A percentile compares a stretch with the other conserved stretches of the same genome.
phyloP scores from a whole-genome alignment of 768 basidiomycete genomes.

The Trichaptum fuscoviolaceum region DNA sequence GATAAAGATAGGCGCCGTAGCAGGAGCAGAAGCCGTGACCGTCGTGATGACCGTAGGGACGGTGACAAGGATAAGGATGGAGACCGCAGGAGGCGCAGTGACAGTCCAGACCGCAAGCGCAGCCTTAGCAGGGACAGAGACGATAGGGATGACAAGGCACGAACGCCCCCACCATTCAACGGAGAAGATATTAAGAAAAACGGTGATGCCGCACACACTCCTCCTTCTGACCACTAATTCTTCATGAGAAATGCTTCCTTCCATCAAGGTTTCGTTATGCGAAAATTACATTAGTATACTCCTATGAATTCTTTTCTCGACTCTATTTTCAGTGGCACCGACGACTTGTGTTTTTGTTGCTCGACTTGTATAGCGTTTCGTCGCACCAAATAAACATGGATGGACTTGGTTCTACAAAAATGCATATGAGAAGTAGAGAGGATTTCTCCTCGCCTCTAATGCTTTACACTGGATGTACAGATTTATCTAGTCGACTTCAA shows the following conservation, averaged over 20 bases:
- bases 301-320: neutral
- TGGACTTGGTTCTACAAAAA: neutral
- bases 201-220: conserved; percentile 51
- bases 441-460: neutral
- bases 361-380: neutral
- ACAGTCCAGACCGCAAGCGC: conserved; percentile 41
- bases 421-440: neutral
- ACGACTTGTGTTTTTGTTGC: neutral
- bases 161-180: conserved; percentile 43
- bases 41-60: conserved; percentile 16
- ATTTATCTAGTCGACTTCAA: conserved; percentile 59
- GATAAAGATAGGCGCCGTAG: conserved; percentile 16
- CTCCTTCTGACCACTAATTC: conserved; percentile 50
- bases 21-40: conserved; percentile 11
- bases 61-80: conserved; percentile 32
- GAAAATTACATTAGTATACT: neutral
- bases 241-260: neutral
- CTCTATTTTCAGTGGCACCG: neutral
- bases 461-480: neutral
- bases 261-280: neutral
- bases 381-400: neutral
- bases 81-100: conserved; percentile 40
- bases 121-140: conserved; percentile 40
- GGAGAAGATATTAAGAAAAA: conserved; percentile 38
- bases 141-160: conserved; percentile 30